Evolutionary conservation across 202 grass and related monocot genomes (phyloP).

Genomic region (Dendrocalamus latiflorus): DNA sequence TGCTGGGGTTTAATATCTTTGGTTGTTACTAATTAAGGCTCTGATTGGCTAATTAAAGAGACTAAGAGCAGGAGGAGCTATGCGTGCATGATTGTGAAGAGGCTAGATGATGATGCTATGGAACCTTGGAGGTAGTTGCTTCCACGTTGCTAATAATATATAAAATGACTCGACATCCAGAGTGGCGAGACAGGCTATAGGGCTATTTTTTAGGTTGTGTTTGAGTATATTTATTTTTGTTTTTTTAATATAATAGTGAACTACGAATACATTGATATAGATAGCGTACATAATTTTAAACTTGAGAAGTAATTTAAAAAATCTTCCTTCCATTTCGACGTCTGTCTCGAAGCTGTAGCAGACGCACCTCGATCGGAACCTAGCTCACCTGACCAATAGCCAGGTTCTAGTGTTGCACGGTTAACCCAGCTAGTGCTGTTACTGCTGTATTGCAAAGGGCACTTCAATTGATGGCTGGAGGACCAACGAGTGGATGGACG

Average conservation of each 20-base stretch:
- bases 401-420: background rate
- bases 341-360: background rate
- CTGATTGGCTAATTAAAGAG: background rate
- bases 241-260: no score
- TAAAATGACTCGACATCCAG: background rate
- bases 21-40: background rate
- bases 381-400: background rate
- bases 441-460: no score
- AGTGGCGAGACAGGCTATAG: background rate
- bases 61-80: background rate
- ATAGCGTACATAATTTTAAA: no score
- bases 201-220: no score
- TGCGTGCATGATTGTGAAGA: background rate
- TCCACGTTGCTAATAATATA: background rate
- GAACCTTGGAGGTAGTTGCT: background rate
- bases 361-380: background rate
- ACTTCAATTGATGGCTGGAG: no score
- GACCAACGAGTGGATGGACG: no score
- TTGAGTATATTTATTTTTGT: no score
- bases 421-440: background rate
- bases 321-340: no score
- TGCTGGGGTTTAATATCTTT: background rate
- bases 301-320: no score
- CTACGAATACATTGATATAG: rapidly evolving
- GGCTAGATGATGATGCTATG: background rate